Conservation (phyloP, 2,329 filamentous ascomycete species). For the Penicillium sp. region DNA sequence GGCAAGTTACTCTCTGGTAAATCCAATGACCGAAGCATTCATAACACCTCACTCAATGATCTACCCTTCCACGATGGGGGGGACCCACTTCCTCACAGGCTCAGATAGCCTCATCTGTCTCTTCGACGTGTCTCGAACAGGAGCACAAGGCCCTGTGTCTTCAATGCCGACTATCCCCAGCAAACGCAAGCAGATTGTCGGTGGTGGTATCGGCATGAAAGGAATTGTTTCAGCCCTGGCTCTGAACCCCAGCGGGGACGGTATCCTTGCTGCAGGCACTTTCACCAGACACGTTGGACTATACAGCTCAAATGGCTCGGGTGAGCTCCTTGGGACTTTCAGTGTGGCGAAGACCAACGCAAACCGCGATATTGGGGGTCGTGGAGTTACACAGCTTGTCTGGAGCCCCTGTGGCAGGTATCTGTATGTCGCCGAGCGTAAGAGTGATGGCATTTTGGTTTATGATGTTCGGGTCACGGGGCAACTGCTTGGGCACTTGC, state of each 20-base stretch:
- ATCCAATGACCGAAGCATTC: constrained; percentile 57
- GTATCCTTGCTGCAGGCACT: constrained; percentile 58
- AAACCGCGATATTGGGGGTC: constrained; percentile 46
- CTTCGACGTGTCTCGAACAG: constrained; percentile 55
- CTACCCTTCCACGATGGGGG: constrained; percentile 49
- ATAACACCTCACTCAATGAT: constrained; percentile 56
- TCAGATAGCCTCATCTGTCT: constrained; percentile 53
- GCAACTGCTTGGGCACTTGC: constrained; percentile 52
- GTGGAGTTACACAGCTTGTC: constrained; percentile 55
- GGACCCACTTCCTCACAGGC: constrained; percentile 59
- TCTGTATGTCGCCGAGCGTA: constrained; percentile 58
- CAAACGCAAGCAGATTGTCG: constrained; percentile 48
- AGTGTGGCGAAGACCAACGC: constrained; percentile 44
- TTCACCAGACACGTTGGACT: constrained; percentile 57
- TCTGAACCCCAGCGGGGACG: constrained; percentile 44
- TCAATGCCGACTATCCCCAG: constrained; percentile 51
- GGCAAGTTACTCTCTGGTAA: constrained; percentile 56
- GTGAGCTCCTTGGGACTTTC: constrained; percentile 54
- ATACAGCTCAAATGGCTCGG: constrained; percentile 53
- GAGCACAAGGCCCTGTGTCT: constrained; percentile 47
- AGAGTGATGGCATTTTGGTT: constrained; percentile 55
- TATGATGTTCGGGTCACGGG: constrained; percentile 61
- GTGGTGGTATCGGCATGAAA: constrained; percentile 53
- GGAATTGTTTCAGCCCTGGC: constrained; percentile 56
- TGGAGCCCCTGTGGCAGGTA: constrained; percentile 62